phyloP scores from a whole-genome alignment of 1,284 basidiomycete species.

The Lignosus rhinocerotis region DNA sequence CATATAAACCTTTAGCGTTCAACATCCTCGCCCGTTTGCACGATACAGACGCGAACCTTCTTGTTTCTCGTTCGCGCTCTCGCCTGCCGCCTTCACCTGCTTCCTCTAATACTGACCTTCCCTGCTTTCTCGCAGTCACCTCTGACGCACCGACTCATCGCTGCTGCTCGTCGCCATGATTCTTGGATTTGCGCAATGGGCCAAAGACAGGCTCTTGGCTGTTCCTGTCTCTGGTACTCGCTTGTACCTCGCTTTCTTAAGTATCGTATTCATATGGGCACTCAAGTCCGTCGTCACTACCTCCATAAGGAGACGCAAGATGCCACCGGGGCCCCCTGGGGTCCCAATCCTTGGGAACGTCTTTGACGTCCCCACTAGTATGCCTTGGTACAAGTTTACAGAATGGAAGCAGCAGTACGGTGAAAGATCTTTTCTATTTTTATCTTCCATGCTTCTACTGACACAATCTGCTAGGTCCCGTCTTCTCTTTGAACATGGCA shows the following conservation, averaged over 20 bases:
- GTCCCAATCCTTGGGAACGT: slow-evolving; percentile 26
- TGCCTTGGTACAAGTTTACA: slow-evolving; percentile 11
- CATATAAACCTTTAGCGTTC: not conserved
- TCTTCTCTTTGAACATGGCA: slow-evolving; percentile 1
- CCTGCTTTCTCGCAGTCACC: not conserved
- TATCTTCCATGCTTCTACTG: not conserved
- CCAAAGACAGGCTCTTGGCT: slow-evolving; percentile 34
- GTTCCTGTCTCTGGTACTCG: slow-evolving; percentile 55
- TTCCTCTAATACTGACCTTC: not conserved
- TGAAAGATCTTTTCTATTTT: not conserved
- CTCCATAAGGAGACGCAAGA: not conserved
- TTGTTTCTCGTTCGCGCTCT: too few species aligned
- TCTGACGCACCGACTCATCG: not conserved
- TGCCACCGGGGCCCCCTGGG: slow-evolving; percentile 21
- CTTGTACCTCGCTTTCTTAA: slow-evolving; percentile 39
- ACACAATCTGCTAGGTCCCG: not conserved
- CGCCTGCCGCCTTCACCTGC: not conserved
- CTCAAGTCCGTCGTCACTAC: not conserved
- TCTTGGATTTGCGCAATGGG: slow-evolving; percentile 34
- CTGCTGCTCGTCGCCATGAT: slow-evolving; percentile 22
- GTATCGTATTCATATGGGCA: not conserved
- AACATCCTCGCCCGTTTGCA: not conserved
- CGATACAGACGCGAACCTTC: not conserved
- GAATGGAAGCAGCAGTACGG: slow-evolving; percentile 15
- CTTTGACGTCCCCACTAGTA: slow-evolving; percentile 20